Evolutionary conservation across 192 early-diverging fungal genomes (phyloP), one percentile per base, ranked within the genome.

Genomic region (Rhizophagus sp.): DNA sequence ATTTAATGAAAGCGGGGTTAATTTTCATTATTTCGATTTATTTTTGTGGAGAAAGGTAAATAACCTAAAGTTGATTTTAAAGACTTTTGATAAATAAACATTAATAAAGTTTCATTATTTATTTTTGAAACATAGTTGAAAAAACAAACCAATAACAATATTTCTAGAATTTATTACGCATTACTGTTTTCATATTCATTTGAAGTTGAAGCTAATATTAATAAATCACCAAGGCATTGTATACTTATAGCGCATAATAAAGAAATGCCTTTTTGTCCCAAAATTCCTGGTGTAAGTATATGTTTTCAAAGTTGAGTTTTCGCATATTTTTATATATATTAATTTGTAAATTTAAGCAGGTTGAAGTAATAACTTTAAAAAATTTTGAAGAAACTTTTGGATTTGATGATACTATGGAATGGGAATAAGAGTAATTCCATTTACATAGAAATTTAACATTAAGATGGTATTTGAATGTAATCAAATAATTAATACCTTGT

Each of bases 211-310:
- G 27, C 39, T 41, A 41, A 17, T 17, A 66, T 15, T 66, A 33
- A 13, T 13, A 30, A 67, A 19, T 9, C 11, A 33, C 65, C 25
- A 33, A 27, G 65, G 15, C 65, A 67, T 67, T 67, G 65, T 67
- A 33, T 67, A 34, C 65, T 67, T 33, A 67, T 67, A 17, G 33
- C 33, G 9, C 30, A 67, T 17, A n/a, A 34, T 12, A 27, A 67
- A 33, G 65, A 67, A 34, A 67, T 33, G 11, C 1, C 17, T 34
- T 30, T 9, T 67, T 10, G 19, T 13, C 33, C 65, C 17, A 27
- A 67, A 67, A 34, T 67, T 67, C 27, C 65, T 15, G 65, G 65
- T 67, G 65, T 67, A 67, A 67, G 33, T 67, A 67, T 67, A 67
- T 33, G 15, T 57, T 57, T 17, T 57, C 52, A 19, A 57, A 7